phyloP scores from a whole-genome alignment of 2,329 filamentous ascomycete species.

The Colletotrichum sp. region DNA sequence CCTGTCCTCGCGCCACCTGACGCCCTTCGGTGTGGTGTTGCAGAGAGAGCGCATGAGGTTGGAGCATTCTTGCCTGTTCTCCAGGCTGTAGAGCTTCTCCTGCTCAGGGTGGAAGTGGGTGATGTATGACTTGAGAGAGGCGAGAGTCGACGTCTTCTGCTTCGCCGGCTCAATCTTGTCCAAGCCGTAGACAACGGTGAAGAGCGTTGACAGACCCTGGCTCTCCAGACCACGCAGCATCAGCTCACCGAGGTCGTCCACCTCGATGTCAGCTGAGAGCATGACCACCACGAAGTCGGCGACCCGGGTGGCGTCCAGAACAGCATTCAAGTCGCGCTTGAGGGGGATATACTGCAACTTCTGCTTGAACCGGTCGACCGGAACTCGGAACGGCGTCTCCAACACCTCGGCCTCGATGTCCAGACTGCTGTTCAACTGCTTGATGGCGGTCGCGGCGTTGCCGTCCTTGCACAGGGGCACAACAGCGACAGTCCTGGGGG shows the following conservation, averaged over 20 bases:
- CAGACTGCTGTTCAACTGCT: constrained; percentile 76
- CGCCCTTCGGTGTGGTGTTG: constrained; percentile 88
- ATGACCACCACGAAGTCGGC: constrained; percentile 93
- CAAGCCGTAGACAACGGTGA: constrained; percentile 82
- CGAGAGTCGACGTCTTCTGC: constrained; percentile 74
- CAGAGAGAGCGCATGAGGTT: constrained; percentile 92
- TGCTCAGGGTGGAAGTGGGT: constrained; percentile 92
- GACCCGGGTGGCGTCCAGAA: constrained; percentile 83
- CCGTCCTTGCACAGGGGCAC: constrained; percentile 81
- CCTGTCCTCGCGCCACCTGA: constrained; percentile 93
- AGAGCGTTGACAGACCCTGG: constrained; percentile 92
- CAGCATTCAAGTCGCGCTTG: constrained; percentile 74
- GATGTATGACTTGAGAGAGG: constrained; percentile 90
- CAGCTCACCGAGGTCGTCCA: constrained; percentile 83
- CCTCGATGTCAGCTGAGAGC: constrained; percentile 81
- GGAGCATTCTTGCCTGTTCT: constrained; percentile 87
- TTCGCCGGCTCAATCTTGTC: constrained; percentile 82
- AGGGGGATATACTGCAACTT: constrained; percentile 85
- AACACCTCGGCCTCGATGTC: constrained; percentile 74
- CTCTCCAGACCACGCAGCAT: constrained; percentile 88
- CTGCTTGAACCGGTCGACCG: constrained; percentile 92
- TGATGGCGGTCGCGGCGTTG: constrained; percentile 70
- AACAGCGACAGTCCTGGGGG: constrained; percentile 86
- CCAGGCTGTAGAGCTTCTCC: constrained; percentile 88
- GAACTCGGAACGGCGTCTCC: constrained; percentile 65